Evolutionary conservation across 2,329 filamentous ascomycete genomes (phyloP), one percentile per base, ranked within the genome.

Genomic region (Phoma herbarum): DNA sequence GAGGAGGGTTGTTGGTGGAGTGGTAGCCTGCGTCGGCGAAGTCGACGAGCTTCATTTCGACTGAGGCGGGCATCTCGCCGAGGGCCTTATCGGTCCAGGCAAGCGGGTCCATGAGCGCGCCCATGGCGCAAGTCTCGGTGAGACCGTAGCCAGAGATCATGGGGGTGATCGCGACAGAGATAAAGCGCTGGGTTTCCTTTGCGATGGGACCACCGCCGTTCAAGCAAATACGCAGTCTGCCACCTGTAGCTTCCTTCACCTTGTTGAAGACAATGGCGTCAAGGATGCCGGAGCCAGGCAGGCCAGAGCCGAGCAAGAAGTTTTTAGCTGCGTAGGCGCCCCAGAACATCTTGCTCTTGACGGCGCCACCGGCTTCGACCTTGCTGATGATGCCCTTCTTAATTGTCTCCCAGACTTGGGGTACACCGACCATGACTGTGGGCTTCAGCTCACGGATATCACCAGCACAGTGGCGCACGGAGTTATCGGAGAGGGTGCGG

Each of bases 141-240:
- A 99, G 82, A 60, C 95, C 95, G 75, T 99, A 99, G 11, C 95
- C 95, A 64, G 85, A 87, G 67, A 99, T 88, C 94, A 99, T 97
- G 28, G 95, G 95, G 22, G 92, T 93, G 52, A 99, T 88, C 43
- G 93, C 90, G 80, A 97, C 86, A 41, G 93, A 97, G 72, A 98
- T 85, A 83, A 99, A 98, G 61, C 89, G 87, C 76, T 92, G 89
- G 1, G 95, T 99, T 50, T 92, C 90, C 73, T 90, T 89, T 18
- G 94, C 88, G 65, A 99, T 90, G 33, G 93, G 93, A 44, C 93
- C 95, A 68, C 93, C 95, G 59, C 95, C 95, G 77, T 96, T 97
- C 87, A 99, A 88, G 78, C 92, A 91, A 70, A 98, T 90, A 52
- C 94, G 89, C 58, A 99, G 85, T 53, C 87, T 86, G 54, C 94